These are phyloP conservation scores for Lodderomyces beijingensis DNA, from an alignment of 1,139 yeast genomes.

Conservation along the genomic window DNA sequence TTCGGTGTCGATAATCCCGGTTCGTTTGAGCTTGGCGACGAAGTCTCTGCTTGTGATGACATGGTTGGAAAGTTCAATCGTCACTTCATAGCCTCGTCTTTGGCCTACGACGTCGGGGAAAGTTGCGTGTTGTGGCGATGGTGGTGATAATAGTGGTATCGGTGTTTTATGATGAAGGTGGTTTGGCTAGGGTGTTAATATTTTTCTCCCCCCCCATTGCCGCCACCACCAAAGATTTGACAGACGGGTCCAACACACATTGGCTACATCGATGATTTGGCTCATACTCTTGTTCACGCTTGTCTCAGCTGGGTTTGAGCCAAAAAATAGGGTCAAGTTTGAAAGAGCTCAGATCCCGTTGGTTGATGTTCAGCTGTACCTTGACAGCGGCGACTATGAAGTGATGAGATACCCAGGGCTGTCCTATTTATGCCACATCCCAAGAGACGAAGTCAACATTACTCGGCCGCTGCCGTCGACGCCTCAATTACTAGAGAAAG, in stretches of 20 bases:
- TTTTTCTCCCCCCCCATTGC: no score
- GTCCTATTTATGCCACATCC: slow-evolving; percentile 20
- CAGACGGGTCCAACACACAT: no score
- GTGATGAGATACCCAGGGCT: slow-evolving; percentile 13
- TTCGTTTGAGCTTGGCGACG: slow-evolving; percentile 8
- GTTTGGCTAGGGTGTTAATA: no score
- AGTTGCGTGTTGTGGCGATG: no score
- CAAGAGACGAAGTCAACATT: slow-evolving; percentile 10
- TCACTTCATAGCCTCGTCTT: no score
- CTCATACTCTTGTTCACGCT: slow-evolving; percentile 1
- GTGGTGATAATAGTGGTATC: no score
- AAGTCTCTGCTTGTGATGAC: slow-evolving; percentile 7
- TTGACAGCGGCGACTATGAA: slow-evolving; percentile 20
- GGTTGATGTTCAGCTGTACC: slow-evolving; percentile 10
- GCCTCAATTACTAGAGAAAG: slow-evolving; percentile 12
- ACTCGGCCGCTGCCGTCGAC: slow-evolving; percentile 6
- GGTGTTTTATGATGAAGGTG: no score
- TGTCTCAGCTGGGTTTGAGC: slow-evolving; percentile 4
- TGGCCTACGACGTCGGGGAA: no score
- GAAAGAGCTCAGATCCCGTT: slow-evolving; percentile 14
- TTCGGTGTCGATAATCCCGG: slow-evolving; percentile 18
- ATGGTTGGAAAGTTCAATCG: no score
- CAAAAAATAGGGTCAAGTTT: slow-evolving; percentile 15
- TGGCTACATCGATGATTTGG: slow-evolving; percentile 2
- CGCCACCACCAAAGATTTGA: no score